Conservation (phyloP, 176 grass and related monocot species). For the Eleusine coracana region DNA sequence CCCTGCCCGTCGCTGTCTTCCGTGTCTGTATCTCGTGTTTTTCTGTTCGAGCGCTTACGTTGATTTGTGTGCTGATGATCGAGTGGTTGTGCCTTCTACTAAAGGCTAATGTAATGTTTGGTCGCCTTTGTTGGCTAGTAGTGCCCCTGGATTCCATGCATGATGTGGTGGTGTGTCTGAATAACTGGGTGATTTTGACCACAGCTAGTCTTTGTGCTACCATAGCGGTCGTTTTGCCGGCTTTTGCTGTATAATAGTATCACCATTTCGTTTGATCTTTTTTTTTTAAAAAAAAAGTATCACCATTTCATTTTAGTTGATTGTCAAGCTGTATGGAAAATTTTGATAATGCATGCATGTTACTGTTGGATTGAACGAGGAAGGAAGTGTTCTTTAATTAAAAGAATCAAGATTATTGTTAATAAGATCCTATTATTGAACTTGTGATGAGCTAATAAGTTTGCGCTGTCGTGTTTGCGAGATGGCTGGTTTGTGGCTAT, state of each 20-base stretch:
- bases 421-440: background rate
- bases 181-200: background rate
- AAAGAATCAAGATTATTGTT: too few species aligned
- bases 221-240: background rate
- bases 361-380: background rate
- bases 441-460: too few species aligned
- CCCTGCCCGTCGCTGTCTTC: constrained; percentile 13
- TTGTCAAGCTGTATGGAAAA: background rate
- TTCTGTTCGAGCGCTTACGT: too few species aligned
- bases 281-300: background rate
- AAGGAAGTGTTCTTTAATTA: background rate
- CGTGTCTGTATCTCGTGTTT: background rate
- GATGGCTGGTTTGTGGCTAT: constrained; percentile 8
- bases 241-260: too few species aligned
- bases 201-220: background rate
- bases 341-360: background rate
- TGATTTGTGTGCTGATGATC: background rate
- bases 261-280: too few species aligned
- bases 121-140: constrained; percentile 29
- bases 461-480: background rate
- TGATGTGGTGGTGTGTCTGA: background rate
- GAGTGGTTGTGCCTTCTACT: background rate
- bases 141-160: constrained; percentile 24
- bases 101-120: constrained; percentile 15
- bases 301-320: background rate